Base-by-base conservation (phyloP, 2,329 filamentous ascomycete species). In the Phialophora verrucosa region DNA sequence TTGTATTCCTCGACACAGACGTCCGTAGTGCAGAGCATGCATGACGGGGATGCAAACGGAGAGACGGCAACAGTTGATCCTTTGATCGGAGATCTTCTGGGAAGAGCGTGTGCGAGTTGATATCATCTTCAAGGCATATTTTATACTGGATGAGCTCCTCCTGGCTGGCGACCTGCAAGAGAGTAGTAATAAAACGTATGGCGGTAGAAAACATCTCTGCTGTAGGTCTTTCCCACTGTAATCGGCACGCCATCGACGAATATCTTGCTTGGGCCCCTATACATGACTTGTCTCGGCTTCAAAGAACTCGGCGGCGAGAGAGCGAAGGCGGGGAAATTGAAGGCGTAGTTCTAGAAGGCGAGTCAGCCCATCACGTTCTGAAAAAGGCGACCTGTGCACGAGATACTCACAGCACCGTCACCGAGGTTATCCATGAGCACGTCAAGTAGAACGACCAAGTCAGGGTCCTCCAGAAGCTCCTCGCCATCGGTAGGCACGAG, bases 61-160 rank as follows among this genome's bases (percentile, higher is more conserved):
- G 23, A 25, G 23, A 25, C 23, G 1, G 23, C 23, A 25, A 25
- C 23, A 25, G 23, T 25, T 25, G 23, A 25, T 25, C 23, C 23
- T 25, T 25, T 25, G 23, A 25, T 25, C 23, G 23, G 23, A 25
- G 23, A 25, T 25, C 23, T 25, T 25, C 23, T 80, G 95, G 95
- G 80, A 99, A 99, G 23, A 25, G 23, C 79, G 95, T 99, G 67
- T 99, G 95, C 88, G 95, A 99, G 83, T 87, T 99, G 71, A 97
- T 79, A 97, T 98, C 81, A 99, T 99, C 79, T 99, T 99, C 87
- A 98, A 99, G 81, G 95, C 95, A 67, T 99, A 99, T 81, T 99
- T 98, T 81, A 99, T 99, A 73, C 88, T 99, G 55, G 95, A 99
- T 78, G 95, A 99, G 82, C 86, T 99, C 69, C 84, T 99, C 71